Evolutionary conservation across 495 filamentous ascomycete species (phyloP).

Genomic region (Aspergillus cristatus): DNA sequence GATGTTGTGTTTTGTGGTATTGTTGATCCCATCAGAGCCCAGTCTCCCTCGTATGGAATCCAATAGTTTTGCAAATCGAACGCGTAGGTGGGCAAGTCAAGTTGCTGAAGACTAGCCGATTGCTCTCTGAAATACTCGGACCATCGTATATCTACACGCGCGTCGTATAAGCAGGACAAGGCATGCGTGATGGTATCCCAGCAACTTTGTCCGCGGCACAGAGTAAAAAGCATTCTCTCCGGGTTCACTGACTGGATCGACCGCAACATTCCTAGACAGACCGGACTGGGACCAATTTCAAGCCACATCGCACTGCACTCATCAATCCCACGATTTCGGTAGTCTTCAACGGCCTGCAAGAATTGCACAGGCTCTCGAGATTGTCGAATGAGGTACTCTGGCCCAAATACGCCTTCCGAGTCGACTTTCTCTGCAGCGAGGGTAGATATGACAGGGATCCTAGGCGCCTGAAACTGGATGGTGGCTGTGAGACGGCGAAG

Average conservation of each 20-base stretch:
- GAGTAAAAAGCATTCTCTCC: slow-evolving; percentile 29
- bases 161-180: slow-evolving; percentile 44
- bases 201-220: slow-evolving; percentile 28
- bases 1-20: slow-evolving; percentile 2
- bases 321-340: slow-evolving; percentile 6
- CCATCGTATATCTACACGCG: slow-evolving; percentile 54
- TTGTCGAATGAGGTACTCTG: slow-evolving; percentile 19
- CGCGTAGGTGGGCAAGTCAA: slow-evolving; percentile 58
- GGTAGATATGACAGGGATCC: slow-evolving; percentile 24
- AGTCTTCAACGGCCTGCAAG: slow-evolving; percentile 9
- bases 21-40: slow-evolving; percentile 24
- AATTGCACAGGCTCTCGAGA: slow-evolving; percentile 26
- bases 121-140: slow-evolving; percentile 58
- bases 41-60: slow-evolving; percentile 30
- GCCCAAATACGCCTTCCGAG: slow-evolving; percentile 14
- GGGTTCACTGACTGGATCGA: slow-evolving; percentile 13
- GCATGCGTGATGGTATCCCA: slow-evolving; percentile 48
- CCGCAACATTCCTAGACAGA: slow-evolving; percentile 19
- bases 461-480: slow-evolving; percentile 27
- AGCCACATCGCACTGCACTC: slow-evolving; percentile 18
- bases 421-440: slow-evolving; percentile 14
- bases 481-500: slow-evolving; percentile 26
- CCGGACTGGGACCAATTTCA: slow-evolving; percentile 34
- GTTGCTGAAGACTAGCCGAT: slow-evolving; percentile 35
- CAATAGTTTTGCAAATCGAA: slow-evolving; percentile 34